Evolutionary conservation across 106 monocot species (phyloP), one percentile per base, ranked within the genome.

Genomic region (Apostasia ramifera): DNA sequence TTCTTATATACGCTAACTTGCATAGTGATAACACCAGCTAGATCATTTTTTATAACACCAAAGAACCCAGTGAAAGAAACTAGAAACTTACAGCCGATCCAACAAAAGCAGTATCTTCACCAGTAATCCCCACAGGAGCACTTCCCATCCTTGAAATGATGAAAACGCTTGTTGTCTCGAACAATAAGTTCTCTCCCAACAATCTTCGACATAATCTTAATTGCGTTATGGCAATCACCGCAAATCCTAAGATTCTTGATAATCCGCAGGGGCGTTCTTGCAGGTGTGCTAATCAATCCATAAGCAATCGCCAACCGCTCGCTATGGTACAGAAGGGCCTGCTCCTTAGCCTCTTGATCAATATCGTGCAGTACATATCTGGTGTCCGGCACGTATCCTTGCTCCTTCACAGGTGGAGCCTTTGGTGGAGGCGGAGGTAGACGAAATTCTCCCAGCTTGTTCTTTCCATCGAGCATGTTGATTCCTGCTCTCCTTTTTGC

Each of bases 191-290:
- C 94, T 58, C 94, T 85, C 15, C 94, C 94, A 37, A 94, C 91
- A 58, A 94, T 94, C 79, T 77, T 94, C 38, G 94, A 94, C 94
- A 91, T 94, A 57, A 94, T 94, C 83, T 94, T 94, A 39, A 94
- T 91, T 0, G 91, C 94, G 75, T 94, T 94, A 75, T 94, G 94
- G 56, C 94, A 94, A 59, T 94, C 94, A 7, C 94, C 90, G 51
- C 90, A 94, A 12, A 94, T 70, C 55, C 90, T 79, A 40, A 94
- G 61, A 66, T 95, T 95, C 82, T 95, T 95, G 53, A 95, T 95
- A 51, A 94, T 94, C 72, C 94, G 61, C 61, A 94, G 79, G 0
- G 94, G 86, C 1, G 90, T 90, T 76, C 94, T 84, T 14, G 94
- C 90, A 12, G 94, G 94, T 26, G 94, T 94, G 68, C 91, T 95